Evolutionary conservation across 768 basidiomycete species (phyloP), one percentile per base, ranked within the genome.

Genomic region (Pulveroboletus sp.): DNA sequence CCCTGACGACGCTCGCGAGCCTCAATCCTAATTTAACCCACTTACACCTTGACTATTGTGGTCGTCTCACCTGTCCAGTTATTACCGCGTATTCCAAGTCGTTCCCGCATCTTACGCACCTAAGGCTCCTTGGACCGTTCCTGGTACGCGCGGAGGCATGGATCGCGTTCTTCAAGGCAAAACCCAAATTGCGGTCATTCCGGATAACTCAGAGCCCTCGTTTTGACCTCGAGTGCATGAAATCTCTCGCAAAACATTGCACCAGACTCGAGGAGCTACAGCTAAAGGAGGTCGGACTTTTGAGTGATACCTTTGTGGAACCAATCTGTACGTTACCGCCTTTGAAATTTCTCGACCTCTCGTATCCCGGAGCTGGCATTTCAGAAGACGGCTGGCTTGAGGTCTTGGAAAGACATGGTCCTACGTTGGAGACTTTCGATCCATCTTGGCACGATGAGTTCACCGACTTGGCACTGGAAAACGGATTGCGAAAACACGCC

Each of bases 51-150:
- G 87, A 93, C 58, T 84, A 82, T 56, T 97, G 94, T 54, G 95
- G 95, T 5, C 82, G 85, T 29, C 76, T 98, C 50, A 78, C 87
- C 45, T 80, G 85, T 55, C 52, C 70, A 0, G 79, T 83, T 34
- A 67, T 90, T 40, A 60, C 68, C 14, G 65, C 78, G 21, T 89
- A 90, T 77, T 75, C 75, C 35, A 73, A 68, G 5, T 76, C 77
- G 0, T 75, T 99, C 25, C 84, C 81, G 2, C 64, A 79, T 13
- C 79, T 99, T 34, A 77, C 70, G 5, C 79, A 80, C 29, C 59
- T 99, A 13, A 84, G 87, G 64, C 85, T 99, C 14, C 80, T 90
- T 12, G 95, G 89, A 0, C 93, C 93, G 2, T 94, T 91, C 69
- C 82, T 93, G 20, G 86, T 97, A 31, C 82, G 84, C 19, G 69